phyloP scores from a whole-genome alignment of 306 rosid genomes.

The Cucumis cinereus region DNA sequence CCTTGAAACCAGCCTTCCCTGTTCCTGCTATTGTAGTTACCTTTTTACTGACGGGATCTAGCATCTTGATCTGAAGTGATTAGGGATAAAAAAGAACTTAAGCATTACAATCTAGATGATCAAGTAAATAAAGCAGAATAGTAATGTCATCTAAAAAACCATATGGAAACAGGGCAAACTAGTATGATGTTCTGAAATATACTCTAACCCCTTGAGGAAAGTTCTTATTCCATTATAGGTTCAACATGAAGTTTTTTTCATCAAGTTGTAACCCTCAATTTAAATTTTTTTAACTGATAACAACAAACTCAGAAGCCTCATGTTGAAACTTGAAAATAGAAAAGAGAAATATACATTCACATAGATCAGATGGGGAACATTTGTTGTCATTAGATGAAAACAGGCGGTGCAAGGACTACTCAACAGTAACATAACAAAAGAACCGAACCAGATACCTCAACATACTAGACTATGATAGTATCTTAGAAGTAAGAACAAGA shows the following conservation, averaged over 20 bases:
- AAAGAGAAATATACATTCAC: background rate
- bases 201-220: background rate
- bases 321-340: background rate
- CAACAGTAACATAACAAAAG: background rate
- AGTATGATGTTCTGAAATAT: background rate
- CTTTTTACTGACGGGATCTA: conserved; percentile 61
- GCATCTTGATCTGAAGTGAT: conserved; percentile 65
- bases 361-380: background rate
- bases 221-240: background rate
- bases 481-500: background rate
- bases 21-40: conserved; percentile 80
- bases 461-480: background rate
- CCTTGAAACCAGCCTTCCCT: conserved; percentile 84
- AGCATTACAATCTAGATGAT: background rate
- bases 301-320: background rate
- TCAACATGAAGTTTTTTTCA: background rate
- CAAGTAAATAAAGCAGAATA: background rate
- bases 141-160: background rate
- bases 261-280: background rate
- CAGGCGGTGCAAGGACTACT: background rate
- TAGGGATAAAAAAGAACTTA: conserved; percentile 2
- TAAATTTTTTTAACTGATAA: background rate
- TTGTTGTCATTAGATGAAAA: background rate
- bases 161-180: background rate
- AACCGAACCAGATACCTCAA: background rate